These are phyloP conservation scores for Royoungia palumana DNA, from an alignment of 768 basidiomycete genomes.

Conservation along the genomic window DNA sequence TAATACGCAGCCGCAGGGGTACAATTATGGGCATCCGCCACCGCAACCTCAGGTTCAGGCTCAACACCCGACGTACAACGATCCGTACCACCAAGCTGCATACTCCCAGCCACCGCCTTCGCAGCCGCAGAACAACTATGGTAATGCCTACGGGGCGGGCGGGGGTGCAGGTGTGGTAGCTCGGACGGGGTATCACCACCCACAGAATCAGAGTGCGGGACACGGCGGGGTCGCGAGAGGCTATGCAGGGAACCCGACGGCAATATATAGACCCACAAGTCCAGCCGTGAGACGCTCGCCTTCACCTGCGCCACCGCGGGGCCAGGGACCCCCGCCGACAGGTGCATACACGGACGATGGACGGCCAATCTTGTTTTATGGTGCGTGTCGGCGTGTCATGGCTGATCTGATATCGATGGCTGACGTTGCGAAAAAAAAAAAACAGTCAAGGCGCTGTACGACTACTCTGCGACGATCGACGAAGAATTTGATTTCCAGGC, in stretches of 20 bases:
- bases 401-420: slow-evolving; percentile 2
- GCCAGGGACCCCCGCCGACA: slow-evolving; percentile 48
- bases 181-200: slow-evolving; percentile 7
- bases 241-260: slow-evolving; percentile 20
- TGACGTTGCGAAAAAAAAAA: not conserved
- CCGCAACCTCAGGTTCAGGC: slow-evolving; percentile 4
- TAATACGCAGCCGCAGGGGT: slow-evolving; percentile 8
- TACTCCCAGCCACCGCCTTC: slow-evolving; percentile 18
- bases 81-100: slow-evolving; percentile 11
- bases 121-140: slow-evolving; percentile 5
- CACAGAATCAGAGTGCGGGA: slow-evolving; percentile 12
- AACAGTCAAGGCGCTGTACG: slow-evolving; percentile 85
- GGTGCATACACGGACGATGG: slow-evolving; percentile 83
- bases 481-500: slow-evolving; percentile 97
- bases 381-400: slow-evolving; percentile 43
- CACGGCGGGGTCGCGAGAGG: slow-evolving; percentile 32
- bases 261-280: slow-evolving; percentile 41
- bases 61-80: slow-evolving; percentile 21
- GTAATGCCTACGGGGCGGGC: slow-evolving; percentile 1
- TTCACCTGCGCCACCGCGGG: slow-evolving; percentile 43
- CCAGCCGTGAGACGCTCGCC: slow-evolving; percentile 46
- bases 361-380: slow-evolving; percentile 80
- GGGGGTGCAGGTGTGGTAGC: not conserved
- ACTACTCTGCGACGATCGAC: slow-evolving; percentile 78
- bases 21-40: slow-evolving; percentile 16